Conservation (phyloP, 2,329 filamentous ascomycete genomes). For the Pseudogymnoascus sp. region DNA sequence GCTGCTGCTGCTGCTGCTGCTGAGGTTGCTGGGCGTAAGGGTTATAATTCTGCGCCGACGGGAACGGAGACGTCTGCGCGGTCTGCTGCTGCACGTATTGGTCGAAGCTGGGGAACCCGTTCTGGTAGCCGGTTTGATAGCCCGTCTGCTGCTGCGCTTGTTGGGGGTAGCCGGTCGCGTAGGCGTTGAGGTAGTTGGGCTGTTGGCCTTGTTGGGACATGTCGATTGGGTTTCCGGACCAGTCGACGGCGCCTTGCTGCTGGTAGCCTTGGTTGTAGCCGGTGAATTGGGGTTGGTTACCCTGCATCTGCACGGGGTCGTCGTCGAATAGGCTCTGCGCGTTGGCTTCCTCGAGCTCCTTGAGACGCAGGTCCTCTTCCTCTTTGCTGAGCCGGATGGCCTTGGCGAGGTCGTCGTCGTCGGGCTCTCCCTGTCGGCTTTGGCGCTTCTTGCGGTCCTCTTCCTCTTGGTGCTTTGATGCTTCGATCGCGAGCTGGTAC, state of each 20-base stretch:
- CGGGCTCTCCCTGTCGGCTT: constrained; percentile 41
- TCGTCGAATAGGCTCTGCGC: constrained; percentile 85
- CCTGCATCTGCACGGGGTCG: constrained; percentile 44
- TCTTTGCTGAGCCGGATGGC: constrained; percentile 91
- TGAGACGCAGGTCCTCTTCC: constrained; percentile 82
- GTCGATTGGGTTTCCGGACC: constrained; percentile 91
- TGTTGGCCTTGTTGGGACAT: constrained; percentile 57
- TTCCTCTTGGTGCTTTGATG: constrained; percentile 90
- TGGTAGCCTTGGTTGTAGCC: constrained; percentile 97
- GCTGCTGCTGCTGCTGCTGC: constrained; percentile 35
- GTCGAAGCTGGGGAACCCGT: constrained; percentile 64
- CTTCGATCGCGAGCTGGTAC: constrained; percentile 83
- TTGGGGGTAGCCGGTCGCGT: constrained; percentile 43
- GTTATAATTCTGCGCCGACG: constrained; percentile 39
- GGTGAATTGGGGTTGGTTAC: constrained; percentile 62
- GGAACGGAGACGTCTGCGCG: constrained; percentile 25
- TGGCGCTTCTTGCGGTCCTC: constrained; percentile 73
- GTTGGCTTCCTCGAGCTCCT: constrained; percentile 80
- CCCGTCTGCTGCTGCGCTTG: constrained; percentile 37
- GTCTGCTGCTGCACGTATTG: constrained; percentile 46
- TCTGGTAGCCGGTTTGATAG: constrained; percentile 60
- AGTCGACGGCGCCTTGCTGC: constrained; percentile 92
- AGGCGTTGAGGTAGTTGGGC: constrained; percentile 54
- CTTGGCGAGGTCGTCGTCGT: constrained; percentile 86
- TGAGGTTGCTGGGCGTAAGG: constrained; percentile 49